Conservation (phyloP, 2,329 filamentous ascomycete genomes). For the Phaeosphaeria sp. region DNA sequence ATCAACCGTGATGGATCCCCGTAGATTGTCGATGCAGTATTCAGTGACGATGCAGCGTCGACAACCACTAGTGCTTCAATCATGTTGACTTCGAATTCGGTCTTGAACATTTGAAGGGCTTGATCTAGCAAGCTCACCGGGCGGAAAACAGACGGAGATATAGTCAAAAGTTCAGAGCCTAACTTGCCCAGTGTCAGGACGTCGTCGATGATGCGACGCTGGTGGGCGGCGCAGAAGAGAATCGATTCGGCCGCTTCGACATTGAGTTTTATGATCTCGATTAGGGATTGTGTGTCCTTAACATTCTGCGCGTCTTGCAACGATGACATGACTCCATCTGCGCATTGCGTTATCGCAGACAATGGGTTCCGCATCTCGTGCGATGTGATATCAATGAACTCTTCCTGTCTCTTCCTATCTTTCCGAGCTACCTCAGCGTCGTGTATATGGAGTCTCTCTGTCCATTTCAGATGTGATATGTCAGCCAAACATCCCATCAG, state of each 20-base stretch:
- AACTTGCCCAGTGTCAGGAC: conserved; percentile 27
- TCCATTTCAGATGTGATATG: conserved; percentile 44
- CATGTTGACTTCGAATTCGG: conserved; percentile 21
- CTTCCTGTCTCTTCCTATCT: conserved; percentile 28
- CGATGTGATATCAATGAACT: conserved; percentile 34
- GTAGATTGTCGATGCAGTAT: conserved; percentile 16
- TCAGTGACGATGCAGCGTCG: conserved; percentile 14
- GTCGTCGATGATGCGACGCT: conserved; percentile 39
- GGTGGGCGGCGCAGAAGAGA: conserved; percentile 36
- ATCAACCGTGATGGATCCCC: conserved; percentile 22
- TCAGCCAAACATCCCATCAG: conserved; percentile 41
- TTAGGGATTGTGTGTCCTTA: conserved; percentile 15
- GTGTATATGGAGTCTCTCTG: conserved; percentile 17
- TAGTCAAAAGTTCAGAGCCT: conserved; percentile 28
- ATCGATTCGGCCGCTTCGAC: conserved; percentile 32
- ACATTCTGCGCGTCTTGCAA: conserved; percentile 14
- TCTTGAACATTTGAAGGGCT: conserved; percentile 30
- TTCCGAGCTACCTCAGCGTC: conserved; percentile 17
- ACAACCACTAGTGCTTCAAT: conserved; percentile 14
- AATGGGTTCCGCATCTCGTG: conserved; percentile 41
- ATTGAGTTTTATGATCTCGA: conserved; percentile 12
- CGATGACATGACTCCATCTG: conserved; percentile 23
- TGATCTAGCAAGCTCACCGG: conserved; percentile 23
- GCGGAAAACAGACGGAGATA: conserved; percentile 23
- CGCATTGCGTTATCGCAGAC: conserved; percentile 36